Base-by-base conservation (phyloP, 129 eudicot species). In the Helichrysum umbraculigerum region DNA sequence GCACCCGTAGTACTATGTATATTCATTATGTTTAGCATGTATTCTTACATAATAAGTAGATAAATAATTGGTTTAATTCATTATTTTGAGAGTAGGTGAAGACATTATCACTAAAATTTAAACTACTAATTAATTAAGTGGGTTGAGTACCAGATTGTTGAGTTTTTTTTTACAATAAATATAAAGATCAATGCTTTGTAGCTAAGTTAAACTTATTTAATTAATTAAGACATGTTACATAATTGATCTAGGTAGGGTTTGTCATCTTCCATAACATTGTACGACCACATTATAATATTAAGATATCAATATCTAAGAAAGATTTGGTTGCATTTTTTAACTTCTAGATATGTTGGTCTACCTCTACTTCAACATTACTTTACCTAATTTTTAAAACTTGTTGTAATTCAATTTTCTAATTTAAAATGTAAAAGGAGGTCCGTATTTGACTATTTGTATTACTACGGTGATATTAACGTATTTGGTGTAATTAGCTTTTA, bases 251-350 rank as follows among this genome's bases (percentile, higher is more conserved):
- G 72, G 74, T 66, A 79, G 62, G 78, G 32, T 79, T 64, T 72
- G 78, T 79, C 83, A 39, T 79, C 78, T 72, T 79, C n/a, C 78
- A 65, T 47, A 35, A 64, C 65, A 63, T 72, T 17, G 50, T 79
- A 72, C 73, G 25, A 56, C 39, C 28, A 52, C 47, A 64, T 37
- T 72, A 50, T 52, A 51, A 79, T 64, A 79, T 25, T 42, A 66
- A 28, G 54, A 41, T 66, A 73, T 51, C 77, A 73, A 66, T 28
- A 73, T 73, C 79, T 73, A 73, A 72, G 68, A 56, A 66, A 79
- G 83, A 79, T 79, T n/a, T 64, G 76, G 68, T 54, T 79, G 34
- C 44, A 62, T 47, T 78, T 61, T 21, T 51, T 62, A 51, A 60
- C 34, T 60, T 51, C 52, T 1, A 63, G 34, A 47, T 33, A 32